phyloP scores from a whole-genome alignment of 2,329 filamentous ascomycete genomes.

The Neopestalotiopsis clavispora region DNA sequence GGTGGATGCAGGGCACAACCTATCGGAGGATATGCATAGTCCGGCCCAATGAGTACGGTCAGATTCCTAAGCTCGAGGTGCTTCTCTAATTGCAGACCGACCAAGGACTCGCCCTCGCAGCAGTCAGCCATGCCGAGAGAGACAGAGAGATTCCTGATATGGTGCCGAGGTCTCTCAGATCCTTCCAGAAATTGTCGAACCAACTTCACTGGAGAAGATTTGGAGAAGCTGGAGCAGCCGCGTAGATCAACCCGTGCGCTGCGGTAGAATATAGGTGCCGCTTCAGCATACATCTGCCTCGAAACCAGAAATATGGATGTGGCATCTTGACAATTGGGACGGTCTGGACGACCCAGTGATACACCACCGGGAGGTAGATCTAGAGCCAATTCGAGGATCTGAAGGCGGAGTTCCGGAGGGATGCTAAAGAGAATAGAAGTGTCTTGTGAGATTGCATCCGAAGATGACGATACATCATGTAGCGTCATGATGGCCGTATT shows the following conservation, averaged over 20 bases:
- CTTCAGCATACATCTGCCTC: constrained; percentile 8
- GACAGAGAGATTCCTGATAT: constrained; percentile 3
- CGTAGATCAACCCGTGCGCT: constrained; percentile 4
- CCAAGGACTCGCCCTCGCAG: neutral
- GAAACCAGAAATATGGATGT: neutral
- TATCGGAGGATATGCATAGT: constrained; percentile 6
- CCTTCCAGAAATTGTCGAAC: neutral
- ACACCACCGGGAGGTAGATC: neutral
- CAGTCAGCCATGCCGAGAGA: constrained; percentile 4
- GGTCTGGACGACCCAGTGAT: neutral
- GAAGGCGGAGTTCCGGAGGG: neutral
- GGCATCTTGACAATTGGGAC: neutral
- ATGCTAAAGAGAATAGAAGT: neutral
- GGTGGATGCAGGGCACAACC: constrained; percentile 8
- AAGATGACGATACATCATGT: neutral
- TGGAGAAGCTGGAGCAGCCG: neutral
- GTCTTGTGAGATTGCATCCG: neutral
- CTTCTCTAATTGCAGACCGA: neutral
- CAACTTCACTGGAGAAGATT: neutral
- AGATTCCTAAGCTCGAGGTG: neutral
- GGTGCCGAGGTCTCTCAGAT: neutral
- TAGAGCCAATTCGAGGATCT: neutral
- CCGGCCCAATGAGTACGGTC: constrained; percentile 1
- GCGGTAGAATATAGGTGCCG: constrained; percentile 8
- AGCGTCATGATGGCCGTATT: neutral